phyloP scores from a whole-genome alignment of 768 basidiomycete species.

The Lentinula lateritia region DNA sequence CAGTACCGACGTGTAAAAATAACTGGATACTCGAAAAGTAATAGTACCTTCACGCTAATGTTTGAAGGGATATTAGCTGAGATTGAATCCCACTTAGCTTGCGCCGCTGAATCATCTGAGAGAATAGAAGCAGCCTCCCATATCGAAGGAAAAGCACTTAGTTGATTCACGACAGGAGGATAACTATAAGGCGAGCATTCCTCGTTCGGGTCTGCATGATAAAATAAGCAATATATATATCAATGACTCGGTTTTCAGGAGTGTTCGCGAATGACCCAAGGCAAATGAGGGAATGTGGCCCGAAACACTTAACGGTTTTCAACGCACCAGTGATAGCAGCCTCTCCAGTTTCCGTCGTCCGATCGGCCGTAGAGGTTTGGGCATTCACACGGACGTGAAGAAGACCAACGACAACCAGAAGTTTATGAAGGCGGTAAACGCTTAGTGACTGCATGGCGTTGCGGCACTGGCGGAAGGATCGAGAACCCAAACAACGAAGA shows the following conservation, averaged over 20 bases:
- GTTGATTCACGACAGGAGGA: constrained; percentile 23
- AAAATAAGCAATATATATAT: neutral
- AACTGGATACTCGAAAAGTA: neutral
- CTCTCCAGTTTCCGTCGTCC: constrained; percentile 28
- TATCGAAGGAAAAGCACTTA: constrained; percentile 35
- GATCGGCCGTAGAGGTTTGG: constrained; percentile 18
- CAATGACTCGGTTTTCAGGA: no score
- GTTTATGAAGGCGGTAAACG: neutral
- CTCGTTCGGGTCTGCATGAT: constrained; percentile 20
- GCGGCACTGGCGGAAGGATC: neutral
- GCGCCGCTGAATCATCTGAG: constrained; percentile 34
- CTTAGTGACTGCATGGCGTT: neutral
- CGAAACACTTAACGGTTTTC: constrained; percentile 3
- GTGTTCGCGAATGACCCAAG: no score
- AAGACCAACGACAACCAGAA: neutral
- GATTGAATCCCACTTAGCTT: constrained; percentile 38
- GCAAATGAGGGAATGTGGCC: no score
- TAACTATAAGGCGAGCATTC: constrained; percentile 44
- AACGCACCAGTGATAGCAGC: constrained; percentile 30
- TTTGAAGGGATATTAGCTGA: constrained; percentile 35
- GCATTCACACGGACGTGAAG: neutral
- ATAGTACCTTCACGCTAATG: constrained; percentile 35
- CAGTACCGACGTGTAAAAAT: constrained; percentile 13
- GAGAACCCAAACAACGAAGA: neutral
- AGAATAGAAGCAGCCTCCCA: constrained; percentile 43